Evolutionary conservation across 495 filamentous ascomycete species (phyloP), one percentile per base, ranked within the genome.

Genomic region (Acidiella bohemica): DNA sequence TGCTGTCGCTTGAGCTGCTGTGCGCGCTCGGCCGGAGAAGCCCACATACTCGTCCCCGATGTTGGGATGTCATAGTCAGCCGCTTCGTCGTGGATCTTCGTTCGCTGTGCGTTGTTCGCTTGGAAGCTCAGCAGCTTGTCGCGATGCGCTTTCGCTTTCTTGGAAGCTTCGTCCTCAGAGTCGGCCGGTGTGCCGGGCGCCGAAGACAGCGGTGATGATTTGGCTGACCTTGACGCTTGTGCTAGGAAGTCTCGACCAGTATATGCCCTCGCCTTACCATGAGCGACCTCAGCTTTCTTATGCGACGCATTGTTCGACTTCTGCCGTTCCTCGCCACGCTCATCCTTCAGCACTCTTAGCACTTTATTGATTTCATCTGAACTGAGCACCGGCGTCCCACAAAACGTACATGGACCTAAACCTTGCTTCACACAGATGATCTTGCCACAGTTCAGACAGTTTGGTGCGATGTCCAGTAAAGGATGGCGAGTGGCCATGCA

Each of bases 371-470:
- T 69, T 39, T 95, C 84, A 1, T 67, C 59, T 1, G 70, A 55
- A 25, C 69, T 75, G 2, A 97, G 63, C 6, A 97, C 66, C 0
- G 84, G 76, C 2, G 68, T 65, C 2, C 68, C 69, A 64, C 90
- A 97, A 53, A 92, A 95, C 5, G 90, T 95, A 56, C 90, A 97
- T 1, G 90, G 90, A 1, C 88, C 90, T 3, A 94, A 67, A 1
- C 90, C 90, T 54, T 97, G 85, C 50, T 92, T 82, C 10, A 93
- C 74, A 59, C 90, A 97, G 38, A 96, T 78, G n/a, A 97, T 84
- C 59, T 96, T 94, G 38, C 90, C 90, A 56, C 90, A 97, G 47
- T 71, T 76, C 14, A 90, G 65, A 48, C 90, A 97, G 56, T 96
- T 97, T 2, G 92, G 90, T 0, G 86, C 83, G 0, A 87, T 82